Conservation (phyloP, 129 eudicot genomes). For the Flaveria robusta region DNA sequence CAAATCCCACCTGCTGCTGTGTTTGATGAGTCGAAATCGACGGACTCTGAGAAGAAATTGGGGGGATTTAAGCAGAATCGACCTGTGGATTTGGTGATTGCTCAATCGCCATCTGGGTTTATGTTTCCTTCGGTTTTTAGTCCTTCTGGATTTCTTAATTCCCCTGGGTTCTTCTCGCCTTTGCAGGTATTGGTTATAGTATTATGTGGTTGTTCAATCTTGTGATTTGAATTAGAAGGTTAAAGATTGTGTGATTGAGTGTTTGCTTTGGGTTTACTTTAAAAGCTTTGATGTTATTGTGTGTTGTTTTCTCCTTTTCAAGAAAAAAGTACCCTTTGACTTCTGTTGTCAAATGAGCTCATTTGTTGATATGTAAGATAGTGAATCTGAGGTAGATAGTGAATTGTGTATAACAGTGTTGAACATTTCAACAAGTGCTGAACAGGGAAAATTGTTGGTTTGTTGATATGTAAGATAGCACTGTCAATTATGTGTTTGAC, state of each 20-base stretch:
- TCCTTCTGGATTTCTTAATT: conserved; percentile 66
- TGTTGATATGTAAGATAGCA: not conserved
- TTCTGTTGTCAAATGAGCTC: conserved; percentile 15
- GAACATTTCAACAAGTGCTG: not conserved
- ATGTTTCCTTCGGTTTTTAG: conserved; percentile 64
- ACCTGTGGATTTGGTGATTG: conserved; percentile 73
- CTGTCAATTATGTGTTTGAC: conserved; percentile 1
- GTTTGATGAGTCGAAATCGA: conserved; percentile 14
- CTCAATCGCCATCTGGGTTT: conserved; percentile 51
- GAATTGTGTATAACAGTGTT: not conserved
- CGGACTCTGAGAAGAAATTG: conserved; percentile 23
- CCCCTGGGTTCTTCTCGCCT: conserved; percentile 85
- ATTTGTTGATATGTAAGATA: no score
- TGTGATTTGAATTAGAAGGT: not conserved
- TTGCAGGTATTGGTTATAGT: conserved; percentile 54
- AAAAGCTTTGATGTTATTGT: not conserved
- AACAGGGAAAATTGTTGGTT: not conserved
- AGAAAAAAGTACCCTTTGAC: conserved; percentile 27
- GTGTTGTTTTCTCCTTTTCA: not conserved
- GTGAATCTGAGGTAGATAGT: conserved; percentile 17
- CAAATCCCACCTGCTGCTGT: conserved; percentile 18
- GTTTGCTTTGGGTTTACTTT: not conserved
- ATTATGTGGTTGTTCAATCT: not conserved
- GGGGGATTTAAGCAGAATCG: conserved; percentile 81
- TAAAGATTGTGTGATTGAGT: not conserved